Base-by-base conservation (phyloP, 139 green algal species). In the Bryopsis sp. region DNA sequence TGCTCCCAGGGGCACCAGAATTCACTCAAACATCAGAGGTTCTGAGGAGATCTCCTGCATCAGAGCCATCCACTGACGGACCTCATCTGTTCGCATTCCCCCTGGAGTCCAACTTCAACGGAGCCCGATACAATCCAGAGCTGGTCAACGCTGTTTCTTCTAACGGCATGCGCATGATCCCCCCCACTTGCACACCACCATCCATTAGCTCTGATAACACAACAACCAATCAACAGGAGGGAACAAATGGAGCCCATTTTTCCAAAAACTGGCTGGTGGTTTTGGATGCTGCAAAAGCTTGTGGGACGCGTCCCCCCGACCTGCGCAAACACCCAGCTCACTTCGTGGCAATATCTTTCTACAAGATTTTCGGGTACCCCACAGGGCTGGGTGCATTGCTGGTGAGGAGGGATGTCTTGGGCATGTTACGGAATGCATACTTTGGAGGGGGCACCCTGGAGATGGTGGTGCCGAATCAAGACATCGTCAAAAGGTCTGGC, bases 331-430 rank as follows among this genome's bases (percentile, higher is more conserved):
- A 79, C 15, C 72, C 57, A 31, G 76, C 83, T 31, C 83, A 92
- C 72, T 92, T 89, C 74, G 82, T 90, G 26, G 38, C 74, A n/a
- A 58, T 92, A 8, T 82, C 76, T 11, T 92, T 92, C 68, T 90
- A 87, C 78, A 90, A 90, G 67, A 87, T 91, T 68, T 91, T 91
- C 59, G 85, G 84, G 4, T 90, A 84, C 69, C 85, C 85, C 28
- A 88, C 85, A 69, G 79, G 79, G 22, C 76, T 85, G 26, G 81
- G 81, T 24, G 82, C 82, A 11, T 80, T 89, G 36, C 73, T 90
- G 29, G 74, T 89, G 32, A 73, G 79, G 32, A 77, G 72, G 6
- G 78, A 79, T 39, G 65, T 72, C 22, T 70, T 81, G 43, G 72
- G 81, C 11, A 48, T 81, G 67, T 67, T 89, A n/a, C 32, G 63